Percentiles rank a stretch among this genome's conserved stretches.
phyloP scores from a whole-genome alignment of 116 monocot genomes.

The Iris pallida region DNA sequence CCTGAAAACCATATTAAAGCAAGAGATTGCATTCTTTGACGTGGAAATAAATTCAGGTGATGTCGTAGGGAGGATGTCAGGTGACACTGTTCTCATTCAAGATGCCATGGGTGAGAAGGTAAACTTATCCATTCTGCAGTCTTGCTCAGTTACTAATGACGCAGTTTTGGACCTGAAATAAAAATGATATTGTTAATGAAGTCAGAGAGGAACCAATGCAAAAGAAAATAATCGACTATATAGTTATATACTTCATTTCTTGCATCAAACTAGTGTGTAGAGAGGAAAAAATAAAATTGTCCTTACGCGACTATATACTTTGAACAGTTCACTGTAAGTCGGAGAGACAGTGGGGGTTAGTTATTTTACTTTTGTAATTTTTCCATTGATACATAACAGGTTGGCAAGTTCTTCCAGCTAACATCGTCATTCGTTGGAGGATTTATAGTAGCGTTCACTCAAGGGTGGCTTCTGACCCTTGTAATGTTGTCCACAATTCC shows the following conservation, averaged over 20 bases:
- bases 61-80: slow-evolving; percentile 75
- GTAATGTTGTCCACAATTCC: neutral
- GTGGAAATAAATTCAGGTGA: slow-evolving; percentile 70
- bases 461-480: slow-evolving; percentile 1
- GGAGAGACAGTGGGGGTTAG: neutral
- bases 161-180: neutral
- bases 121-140: neutral
- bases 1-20: slow-evolving; percentile 58
- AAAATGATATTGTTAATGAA: too few species aligned
- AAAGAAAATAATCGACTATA: neutral
- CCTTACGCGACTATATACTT: neutral
- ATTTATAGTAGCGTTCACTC: neutral
- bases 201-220: neutral
- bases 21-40: slow-evolving; percentile 80
- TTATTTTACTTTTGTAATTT: neutral
- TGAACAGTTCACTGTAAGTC: neutral
- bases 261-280: neutral
- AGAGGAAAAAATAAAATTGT: neutral
- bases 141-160: neutral
- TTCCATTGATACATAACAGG: neutral
- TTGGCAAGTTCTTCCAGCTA: slow-evolving; percentile 3
- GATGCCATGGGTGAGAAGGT: slow-evolving; percentile 93
- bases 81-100: slow-evolving; percentile 75
- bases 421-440: neutral
- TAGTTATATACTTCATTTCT: neutral